phyloP scores from a whole-genome alignment of 164 flowering plant genomes.

The Aristolochia contorta region DNA sequence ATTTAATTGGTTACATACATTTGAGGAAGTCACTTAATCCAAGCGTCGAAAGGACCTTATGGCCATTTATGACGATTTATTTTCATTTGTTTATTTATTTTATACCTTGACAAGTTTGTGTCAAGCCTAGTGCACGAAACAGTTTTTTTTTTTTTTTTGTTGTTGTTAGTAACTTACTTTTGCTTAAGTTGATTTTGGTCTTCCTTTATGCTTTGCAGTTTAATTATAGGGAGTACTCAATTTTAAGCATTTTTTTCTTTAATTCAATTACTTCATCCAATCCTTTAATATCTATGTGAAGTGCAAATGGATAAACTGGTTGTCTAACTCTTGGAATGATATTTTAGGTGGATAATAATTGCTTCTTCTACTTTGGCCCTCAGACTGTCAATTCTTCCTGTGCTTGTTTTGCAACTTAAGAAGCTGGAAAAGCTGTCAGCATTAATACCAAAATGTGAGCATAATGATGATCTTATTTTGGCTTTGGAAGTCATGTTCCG shows the following conservation, averaged over 20 bases:
- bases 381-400: conserved; percentile 52
- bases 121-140: neutral
- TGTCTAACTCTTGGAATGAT: conserved; percentile 7
- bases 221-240: neutral
- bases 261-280: neutral
- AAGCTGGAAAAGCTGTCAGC: conserved; percentile 52
- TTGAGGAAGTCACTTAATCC: neutral
- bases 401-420: conserved; percentile 44
- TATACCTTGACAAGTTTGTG: neutral
- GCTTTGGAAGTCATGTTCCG: neutral
- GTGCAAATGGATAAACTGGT: neutral
- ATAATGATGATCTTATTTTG: neutral
- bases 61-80: neutral
- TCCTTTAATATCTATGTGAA: neutral
- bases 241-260: neutral
- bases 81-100: neutral
- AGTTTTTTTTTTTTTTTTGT: neutral
- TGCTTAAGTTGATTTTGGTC: neutral
- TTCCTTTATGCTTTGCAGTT: neutral
- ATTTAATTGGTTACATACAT: neutral
- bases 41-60: no score
- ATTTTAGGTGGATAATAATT: conserved; percentile 70
- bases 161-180: neutral
- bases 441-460: conserved; percentile 67
- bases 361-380: conserved; percentile 67